Conservation (phyloP, 768 basidiomycete genomes). For the Boletus vermiculosoides region DNA sequence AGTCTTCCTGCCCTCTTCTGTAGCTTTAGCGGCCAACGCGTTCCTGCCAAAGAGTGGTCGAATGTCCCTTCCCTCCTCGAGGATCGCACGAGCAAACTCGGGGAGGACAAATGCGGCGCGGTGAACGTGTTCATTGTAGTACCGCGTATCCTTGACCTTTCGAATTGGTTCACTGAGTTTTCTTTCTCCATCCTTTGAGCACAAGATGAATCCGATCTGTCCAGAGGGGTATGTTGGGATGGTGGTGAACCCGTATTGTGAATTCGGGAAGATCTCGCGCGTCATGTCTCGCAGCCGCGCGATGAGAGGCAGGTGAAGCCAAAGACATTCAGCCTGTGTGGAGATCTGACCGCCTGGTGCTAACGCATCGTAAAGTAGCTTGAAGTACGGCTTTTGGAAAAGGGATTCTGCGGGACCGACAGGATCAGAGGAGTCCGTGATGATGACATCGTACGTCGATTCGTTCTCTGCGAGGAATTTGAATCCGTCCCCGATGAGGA, state of each 20-base stretch:
- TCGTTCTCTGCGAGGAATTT: conserved; percentile 90
- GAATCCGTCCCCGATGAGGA: conserved; percentile 94
- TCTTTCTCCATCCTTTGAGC: conserved; percentile 71
- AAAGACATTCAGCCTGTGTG: conserved; percentile 93
- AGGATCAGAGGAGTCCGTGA: conserved; percentile 98
- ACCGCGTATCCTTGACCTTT: conserved; percentile 65
- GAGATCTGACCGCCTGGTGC: conserved; percentile 89
- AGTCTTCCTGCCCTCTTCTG: conserved; percentile 51
- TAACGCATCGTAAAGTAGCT: conserved; percentile 88
- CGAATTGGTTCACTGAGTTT: conserved; percentile 74
- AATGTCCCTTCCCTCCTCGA: conserved; percentile 72
- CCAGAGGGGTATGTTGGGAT: conserved; percentile 99
- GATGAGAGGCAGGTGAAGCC: conserved; percentile 92
- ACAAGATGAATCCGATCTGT: conserved; percentile 92
- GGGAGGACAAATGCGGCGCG: conserved; percentile 83
- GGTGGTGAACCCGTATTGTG: conserved; percentile 92
- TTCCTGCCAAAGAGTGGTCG: conserved; percentile 73
- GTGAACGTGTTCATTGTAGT: conserved; percentile 87
- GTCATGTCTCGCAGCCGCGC: conserved; percentile 68
- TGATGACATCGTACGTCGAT: conserved; percentile 91
- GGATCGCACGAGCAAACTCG: conserved; percentile 78
- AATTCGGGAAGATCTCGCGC: conserved; percentile 69
- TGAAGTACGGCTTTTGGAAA: conserved; percentile 97
- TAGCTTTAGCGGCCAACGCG: conserved; percentile 42
- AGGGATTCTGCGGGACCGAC: conserved; percentile 93